A percentile compares a stretch with the other conserved stretches of the same genome.
phyloP scores from a whole-genome alignment of 2,329 filamentous ascomycete genomes.

The Davidsoniella australis region DNA sequence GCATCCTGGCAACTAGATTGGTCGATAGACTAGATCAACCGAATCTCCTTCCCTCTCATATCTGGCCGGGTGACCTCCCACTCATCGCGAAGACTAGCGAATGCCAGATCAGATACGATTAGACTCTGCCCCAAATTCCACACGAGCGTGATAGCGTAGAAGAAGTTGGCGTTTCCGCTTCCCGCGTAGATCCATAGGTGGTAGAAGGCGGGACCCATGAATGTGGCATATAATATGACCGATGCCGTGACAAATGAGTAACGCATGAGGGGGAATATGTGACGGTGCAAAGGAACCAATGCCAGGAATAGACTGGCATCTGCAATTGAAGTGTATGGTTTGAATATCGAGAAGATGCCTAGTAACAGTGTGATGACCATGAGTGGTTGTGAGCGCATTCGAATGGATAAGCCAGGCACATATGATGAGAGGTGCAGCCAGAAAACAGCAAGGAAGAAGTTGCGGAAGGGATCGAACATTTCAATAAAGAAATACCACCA shows the following conservation, averaged over 20 bases:
- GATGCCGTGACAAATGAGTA: constrained; percentile 80
- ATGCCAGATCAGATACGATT: constrained; percentile 72
- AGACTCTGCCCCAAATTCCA: constrained; percentile 86
- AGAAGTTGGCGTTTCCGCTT: constrained; percentile 96
- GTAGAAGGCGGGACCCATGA: constrained; percentile 88
- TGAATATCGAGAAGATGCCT: constrained; percentile 87
- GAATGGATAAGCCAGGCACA: constrained; percentile 68
- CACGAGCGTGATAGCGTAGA: constrained; percentile 97
- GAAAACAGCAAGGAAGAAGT: constrained; percentile 94
- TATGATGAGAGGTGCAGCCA: constrained; percentile 91
- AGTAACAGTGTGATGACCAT: constrained; percentile 72
- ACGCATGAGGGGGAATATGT: constrained; percentile 82
- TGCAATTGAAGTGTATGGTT: constrained; percentile 86
- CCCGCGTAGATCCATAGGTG: constrained; percentile 97
- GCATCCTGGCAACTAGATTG: not conserved
- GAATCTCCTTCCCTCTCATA: constrained; percentile 72
- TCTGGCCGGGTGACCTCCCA: constrained; percentile 87
- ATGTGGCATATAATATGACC: constrained; percentile 69
- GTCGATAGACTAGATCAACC: constrained; percentile 46
- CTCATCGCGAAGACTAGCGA: constrained; percentile 79
- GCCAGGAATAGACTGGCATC: constrained; percentile 78
- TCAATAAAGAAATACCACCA: constrained; percentile 99
- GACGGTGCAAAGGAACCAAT: constrained; percentile 70
- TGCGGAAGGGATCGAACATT: constrained; percentile 96
- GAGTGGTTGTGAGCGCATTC: constrained; percentile 69